Percentiles rank a stretch among this genome's conserved stretches.
Evolutionary conservation across 2,329 filamentous ascomycete species (phyloP).

Genomic region (Epichloe typhina): DNA sequence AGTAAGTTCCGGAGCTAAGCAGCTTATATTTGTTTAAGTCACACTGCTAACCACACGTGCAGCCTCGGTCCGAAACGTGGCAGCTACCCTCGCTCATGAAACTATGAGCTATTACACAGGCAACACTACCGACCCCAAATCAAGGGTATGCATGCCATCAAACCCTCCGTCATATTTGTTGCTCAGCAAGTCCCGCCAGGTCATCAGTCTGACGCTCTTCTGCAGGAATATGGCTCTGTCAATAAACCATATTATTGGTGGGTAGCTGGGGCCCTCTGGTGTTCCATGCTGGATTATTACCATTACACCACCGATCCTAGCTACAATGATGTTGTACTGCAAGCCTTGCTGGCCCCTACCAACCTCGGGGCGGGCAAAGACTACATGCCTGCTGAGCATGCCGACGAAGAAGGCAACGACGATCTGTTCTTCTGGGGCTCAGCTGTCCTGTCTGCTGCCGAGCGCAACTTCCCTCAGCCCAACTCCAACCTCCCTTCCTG

Average conservation of each 20-base stretch:
- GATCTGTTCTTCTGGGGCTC: slow-evolving; percentile 66
- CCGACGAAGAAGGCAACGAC: slow-evolving; percentile 55
- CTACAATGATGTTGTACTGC: slow-evolving; percentile 46
- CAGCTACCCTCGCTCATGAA: slow-evolving; percentile 45
- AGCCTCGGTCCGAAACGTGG: slow-evolving; percentile 50
- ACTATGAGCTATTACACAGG: slow-evolving; percentile 53
- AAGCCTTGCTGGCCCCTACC: slow-evolving; percentile 42
- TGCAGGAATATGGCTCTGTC: slow-evolving; percentile 45
- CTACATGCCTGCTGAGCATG: slow-evolving; percentile 44
- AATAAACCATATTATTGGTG: slow-evolving; percentile 57
- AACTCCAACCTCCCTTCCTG: slow-evolving; percentile 44
- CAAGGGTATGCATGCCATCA: slow-evolving; percentile 21
- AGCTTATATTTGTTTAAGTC: not conserved
- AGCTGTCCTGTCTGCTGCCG: slow-evolving; percentile 52
- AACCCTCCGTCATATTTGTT: not conserved
- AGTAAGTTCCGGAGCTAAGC: slow-evolving; percentile 15
- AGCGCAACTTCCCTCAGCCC: slow-evolving; percentile 52
- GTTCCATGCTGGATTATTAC: slow-evolving; percentile 57
- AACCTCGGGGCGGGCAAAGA: slow-evolving; percentile 44
- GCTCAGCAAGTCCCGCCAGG: too few species aligned
- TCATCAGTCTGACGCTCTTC: not conserved
- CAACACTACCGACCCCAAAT: slow-evolving; percentile 37
- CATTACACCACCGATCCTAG: slow-evolving; percentile 49
- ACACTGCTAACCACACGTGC: not conserved
- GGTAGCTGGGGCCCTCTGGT: slow-evolving; percentile 52